Evolutionary conservation across 202 grass and related monocot species (phyloP).

Genomic region (Schoenoplectus triqueter): DNA sequence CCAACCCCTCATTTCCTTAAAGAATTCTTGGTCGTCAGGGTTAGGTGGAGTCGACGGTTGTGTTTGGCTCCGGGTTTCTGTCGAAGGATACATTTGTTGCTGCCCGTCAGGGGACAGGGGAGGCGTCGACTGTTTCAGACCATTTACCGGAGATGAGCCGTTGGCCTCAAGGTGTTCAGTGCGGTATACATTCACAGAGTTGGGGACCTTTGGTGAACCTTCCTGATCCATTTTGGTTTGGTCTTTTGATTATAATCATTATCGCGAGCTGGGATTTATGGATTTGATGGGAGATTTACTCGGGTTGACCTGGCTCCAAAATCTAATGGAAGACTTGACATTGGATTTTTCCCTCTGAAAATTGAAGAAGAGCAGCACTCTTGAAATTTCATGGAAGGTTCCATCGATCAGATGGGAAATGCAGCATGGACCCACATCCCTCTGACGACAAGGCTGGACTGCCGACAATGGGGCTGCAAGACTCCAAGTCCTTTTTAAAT

Average conservation of each 20-base stretch:
- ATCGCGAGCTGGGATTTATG: background rate
- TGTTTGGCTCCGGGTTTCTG: background rate
- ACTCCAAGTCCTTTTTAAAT: too few species aligned
- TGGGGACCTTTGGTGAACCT: background rate
- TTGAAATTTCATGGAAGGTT: background rate
- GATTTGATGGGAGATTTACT: background rate
- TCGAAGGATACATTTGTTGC: background rate
- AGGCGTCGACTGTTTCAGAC: background rate
- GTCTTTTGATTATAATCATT: background rate
- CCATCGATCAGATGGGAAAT: background rate
- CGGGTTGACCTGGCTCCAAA: background rate
- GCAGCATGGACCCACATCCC: too few species aligned
- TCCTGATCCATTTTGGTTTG: background rate
- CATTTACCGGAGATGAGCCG: background rate
- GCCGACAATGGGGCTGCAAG: too few species aligned
- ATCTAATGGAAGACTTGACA: background rate
- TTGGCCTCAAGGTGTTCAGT: background rate
- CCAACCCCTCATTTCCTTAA: conserved; percentile 52
- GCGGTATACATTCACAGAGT: background rate
- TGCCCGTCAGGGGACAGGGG: background rate
- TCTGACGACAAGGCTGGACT: too few species aligned
- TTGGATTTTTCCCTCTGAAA: background rate
- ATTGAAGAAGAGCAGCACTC: background rate
- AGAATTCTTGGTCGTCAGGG: background rate
- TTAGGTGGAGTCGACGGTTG: background rate